Conservation (phyloP, 2,329 filamentous ascomycete species). For the Plectosphaerella sp. region DNA sequence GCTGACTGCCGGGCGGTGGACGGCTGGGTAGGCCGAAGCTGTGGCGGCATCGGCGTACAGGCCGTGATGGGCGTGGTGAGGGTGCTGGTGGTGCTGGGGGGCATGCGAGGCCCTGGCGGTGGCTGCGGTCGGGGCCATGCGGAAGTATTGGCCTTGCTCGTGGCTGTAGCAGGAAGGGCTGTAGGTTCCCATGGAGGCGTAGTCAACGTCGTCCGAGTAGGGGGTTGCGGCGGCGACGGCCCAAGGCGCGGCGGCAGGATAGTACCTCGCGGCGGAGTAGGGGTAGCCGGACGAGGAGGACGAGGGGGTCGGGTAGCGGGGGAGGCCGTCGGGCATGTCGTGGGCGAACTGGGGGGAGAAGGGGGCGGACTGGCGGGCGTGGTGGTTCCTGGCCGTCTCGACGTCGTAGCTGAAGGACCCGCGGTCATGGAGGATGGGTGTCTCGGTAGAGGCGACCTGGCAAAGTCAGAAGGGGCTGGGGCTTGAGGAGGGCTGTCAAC, state of each 20-base stretch:
- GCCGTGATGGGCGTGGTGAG: too few species aligned
- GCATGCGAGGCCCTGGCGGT: conserved; percentile 14
- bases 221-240: conserved; percentile 4
- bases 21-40: conserved; percentile 25
- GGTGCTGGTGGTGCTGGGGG: neutral
- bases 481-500: neutral
- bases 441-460: conserved; percentile 34
- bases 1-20: conserved; percentile 25
- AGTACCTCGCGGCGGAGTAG: conserved; percentile 26
- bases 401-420: conserved; percentile 29
- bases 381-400: conserved; percentile 28
- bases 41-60: conserved; percentile 31
- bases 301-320: conserved; percentile 21
- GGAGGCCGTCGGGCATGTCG: conserved; percentile 23
- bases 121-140: conserved; percentile 20
- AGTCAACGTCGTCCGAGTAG: conserved; percentile 34
- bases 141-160: conserved; percentile 22
- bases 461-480: neutral
- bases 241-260: conserved; percentile 28
- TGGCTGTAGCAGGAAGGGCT: conserved; percentile 28
- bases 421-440: conserved; percentile 24
- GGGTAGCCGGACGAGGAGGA: conserved; percentile 23
- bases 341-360: conserved; percentile 26
- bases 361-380: conserved; percentile 17
- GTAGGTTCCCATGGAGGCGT: conserved; percentile 25